Evolutionary conservation across 1,284 basidiomycete genomes (phyloP), one percentile per base, ranked within the genome.

Genomic region (Austroboletus niveus): DNA sequence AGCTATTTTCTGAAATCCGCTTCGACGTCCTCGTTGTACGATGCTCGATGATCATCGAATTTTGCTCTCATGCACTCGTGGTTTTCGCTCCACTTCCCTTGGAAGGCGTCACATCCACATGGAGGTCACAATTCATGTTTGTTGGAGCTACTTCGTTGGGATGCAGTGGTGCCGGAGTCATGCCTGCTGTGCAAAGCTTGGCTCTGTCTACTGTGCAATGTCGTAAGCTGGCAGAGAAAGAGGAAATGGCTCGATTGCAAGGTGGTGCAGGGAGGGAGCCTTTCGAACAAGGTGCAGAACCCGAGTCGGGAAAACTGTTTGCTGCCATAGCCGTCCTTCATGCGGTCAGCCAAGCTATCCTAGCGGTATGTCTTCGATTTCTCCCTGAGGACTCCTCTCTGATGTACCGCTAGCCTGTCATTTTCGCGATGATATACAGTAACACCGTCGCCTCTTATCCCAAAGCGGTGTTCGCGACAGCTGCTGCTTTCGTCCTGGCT

Each of bases 381-480:
- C 24, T 10, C 31, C 38, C 30, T 14, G 38, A 32, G 22, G 8
- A 9, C 20, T 17, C 9, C 3, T 4, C 29, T 31, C 17, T 51
- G 32, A 57, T 48, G 45, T 55, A 42, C 39, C 48, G 48, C 54
- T 57, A 88, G 83, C 87, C 88, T 1, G 68, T 89, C 62, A 49
- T 89, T 10, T 90, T 90, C 60, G 87, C 83, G 8, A 45, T 85
- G 49, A 70, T 89, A 38, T 90, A 86, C 69, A 79, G 81, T 57
- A 69, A 66, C 49, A 87, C 86, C 4, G 86, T 89, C 24, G 83
- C 79, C 0, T 69, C 61, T 10, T 85, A 75, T 61, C 87, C 87
- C 17, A 84, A 82, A 66, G 75, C 83, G 3, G 80, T 90, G 48
- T 90, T 89, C 61, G 72, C 73, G 12, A 66, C 75, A 20, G 84